Percentiles rank a stretch among this genome's conserved stretches.
Evolutionary conservation across 768 basidiomycete species (phyloP).

Genomic region (Russula compacta): DNA sequence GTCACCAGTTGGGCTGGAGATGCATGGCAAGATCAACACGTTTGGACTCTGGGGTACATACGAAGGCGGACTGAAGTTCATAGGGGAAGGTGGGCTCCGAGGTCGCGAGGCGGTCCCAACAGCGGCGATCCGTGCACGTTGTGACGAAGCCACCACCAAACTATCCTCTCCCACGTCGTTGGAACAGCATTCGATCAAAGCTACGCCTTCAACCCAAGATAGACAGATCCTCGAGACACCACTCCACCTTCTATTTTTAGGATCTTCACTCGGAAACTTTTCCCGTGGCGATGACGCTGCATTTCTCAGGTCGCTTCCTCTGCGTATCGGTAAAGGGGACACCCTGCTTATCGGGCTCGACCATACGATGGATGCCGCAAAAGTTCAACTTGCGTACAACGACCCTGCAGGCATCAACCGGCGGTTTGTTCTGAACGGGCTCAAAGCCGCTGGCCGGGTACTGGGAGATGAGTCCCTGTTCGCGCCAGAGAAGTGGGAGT

Average conservation of each 20-base stretch:
- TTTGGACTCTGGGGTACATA: conserved; percentile 90
- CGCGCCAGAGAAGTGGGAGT: conserved; percentile 64
- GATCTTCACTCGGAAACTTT: conserved; percentile 91
- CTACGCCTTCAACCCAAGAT: conserved; percentile 41
- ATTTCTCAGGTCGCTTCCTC: conserved; percentile 73
- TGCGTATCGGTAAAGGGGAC: conserved; percentile 65
- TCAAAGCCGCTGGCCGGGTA: conserved; percentile 55
- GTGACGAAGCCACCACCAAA: conserved; percentile 24
- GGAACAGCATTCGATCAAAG: conserved; percentile 20
- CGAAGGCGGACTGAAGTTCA: conserved; percentile 76
- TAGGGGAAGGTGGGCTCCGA: conserved; percentile 54
- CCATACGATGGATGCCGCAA: conserved; percentile 58
- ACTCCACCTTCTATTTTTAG: conserved; percentile 83
- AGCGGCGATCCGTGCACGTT: conserved; percentile 17
- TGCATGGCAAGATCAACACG: conserved; percentile 65
- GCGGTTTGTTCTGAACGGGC: conserved; percentile 80
- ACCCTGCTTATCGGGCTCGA: conserved; percentile 86
- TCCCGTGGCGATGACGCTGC: conserved; percentile 51
- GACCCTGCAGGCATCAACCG: conserved; percentile 65
- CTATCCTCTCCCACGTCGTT: conserved; percentile 16
- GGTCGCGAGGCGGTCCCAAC: conserved; percentile 19
- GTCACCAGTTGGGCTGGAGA: conserved; percentile 51
- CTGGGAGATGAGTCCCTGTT: conserved; percentile 63
- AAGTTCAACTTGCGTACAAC: conserved; percentile 82
- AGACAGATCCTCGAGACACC: conserved; percentile 33